Evolutionary conservation across 164 flowering plant species (phyloP), one percentile per base, ranked within the genome.

Genomic region (Hamamelis virginiana): DNA sequence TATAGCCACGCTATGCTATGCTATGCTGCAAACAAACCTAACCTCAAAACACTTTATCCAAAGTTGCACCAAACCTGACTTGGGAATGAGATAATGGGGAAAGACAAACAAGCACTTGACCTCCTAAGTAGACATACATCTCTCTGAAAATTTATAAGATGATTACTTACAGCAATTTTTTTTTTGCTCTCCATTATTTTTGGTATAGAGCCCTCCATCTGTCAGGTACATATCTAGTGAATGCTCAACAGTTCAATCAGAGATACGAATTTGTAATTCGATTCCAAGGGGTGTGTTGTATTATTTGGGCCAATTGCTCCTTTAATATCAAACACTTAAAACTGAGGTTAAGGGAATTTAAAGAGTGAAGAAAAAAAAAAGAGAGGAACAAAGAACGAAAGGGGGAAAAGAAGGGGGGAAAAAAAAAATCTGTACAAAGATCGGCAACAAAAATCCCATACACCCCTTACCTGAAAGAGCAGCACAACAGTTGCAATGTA

Each of bases 351-450:
- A 50, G 52, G 56, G 56, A 61, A 72, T 64, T 47, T 66, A 46
- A 41, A 33, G 51, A 52, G 56, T 18, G 46, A 63, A 28, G n/a
- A 61, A 25, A 12, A 4, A 59, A 71, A 26, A 64, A 72, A 59
- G 22, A 47, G 27, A 68, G 64, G 46, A 33, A 33, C 41, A 33
- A 33, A 33, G 41, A 33, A 33, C 41, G 18, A 59, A 58, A 43
- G 61, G 55, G 46, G n/a, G n/a, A n/a, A n/a, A n/a, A n/a, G n/a
- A n/a, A n/a, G n/a, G n/a, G n/a, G n/a, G n/a, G n/a, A n/a, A 38
- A 56, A 62, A 70, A 77, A 72, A 69, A 66, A 67, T 80, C 81
- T 87, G 87, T 87, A 87, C 91, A 87, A 72, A 69, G 77, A 70
- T 66, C 43, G 74, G 75, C 74, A 80, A 71, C 82, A 78, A 84